Evolutionary conservation across 2,329 filamentous ascomycete species (phyloP).

Genomic region (Penicillium sp.): DNA sequence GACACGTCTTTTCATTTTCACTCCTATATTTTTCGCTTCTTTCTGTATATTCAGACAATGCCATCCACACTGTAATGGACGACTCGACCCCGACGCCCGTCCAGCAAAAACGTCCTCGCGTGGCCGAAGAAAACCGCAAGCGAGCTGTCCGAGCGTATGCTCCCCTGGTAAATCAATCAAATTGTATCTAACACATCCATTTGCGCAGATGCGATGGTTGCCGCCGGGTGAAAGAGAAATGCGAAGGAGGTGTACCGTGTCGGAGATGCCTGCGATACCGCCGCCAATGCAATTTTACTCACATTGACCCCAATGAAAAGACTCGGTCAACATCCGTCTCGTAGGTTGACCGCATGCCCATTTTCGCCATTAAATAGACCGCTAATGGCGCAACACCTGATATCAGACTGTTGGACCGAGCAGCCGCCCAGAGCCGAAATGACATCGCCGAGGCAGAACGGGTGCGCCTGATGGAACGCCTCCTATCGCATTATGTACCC

Average conservation of each 20-base stretch:
- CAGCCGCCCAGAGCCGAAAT: slow-evolving; percentile 32
- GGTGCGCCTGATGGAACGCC: slow-evolving; percentile 46
- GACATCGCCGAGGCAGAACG: slow-evolving; percentile 39
- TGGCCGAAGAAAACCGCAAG: slow-evolving; percentile 43
- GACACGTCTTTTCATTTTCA: not conserved
- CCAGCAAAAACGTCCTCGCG: slow-evolving; percentile 40
- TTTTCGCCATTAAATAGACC: not conserved
- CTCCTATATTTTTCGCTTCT: not conserved
- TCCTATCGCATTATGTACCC: slow-evolving; percentile 50
- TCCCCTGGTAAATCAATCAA: not conserved
- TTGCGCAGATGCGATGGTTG: slow-evolving; percentile 53
- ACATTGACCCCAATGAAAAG: slow-evolving; percentile 36
- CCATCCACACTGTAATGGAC: slow-evolving; percentile 30
- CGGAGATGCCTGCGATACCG: slow-evolving; percentile 53
- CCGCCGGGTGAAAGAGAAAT: slow-evolving; percentile 57
- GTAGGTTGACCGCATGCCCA: slow-evolving; percentile 22
- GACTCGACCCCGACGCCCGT: slow-evolving; percentile 26
- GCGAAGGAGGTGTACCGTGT: slow-evolving; percentile 56
- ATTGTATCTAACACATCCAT: slow-evolving; percentile 13
- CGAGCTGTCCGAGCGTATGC: slow-evolving; percentile 42
- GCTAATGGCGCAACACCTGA: not conserved
- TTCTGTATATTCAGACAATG: slow-evolving; percentile 26
- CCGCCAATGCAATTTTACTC: slow-evolving; percentile 51
- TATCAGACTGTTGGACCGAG: slow-evolving; percentile 31
- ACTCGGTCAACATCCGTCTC: slow-evolving; percentile 32